Evolutionary conservation across 257 asterid genomes (phyloP).

Genomic region (Salvia rosmarinus): DNA sequence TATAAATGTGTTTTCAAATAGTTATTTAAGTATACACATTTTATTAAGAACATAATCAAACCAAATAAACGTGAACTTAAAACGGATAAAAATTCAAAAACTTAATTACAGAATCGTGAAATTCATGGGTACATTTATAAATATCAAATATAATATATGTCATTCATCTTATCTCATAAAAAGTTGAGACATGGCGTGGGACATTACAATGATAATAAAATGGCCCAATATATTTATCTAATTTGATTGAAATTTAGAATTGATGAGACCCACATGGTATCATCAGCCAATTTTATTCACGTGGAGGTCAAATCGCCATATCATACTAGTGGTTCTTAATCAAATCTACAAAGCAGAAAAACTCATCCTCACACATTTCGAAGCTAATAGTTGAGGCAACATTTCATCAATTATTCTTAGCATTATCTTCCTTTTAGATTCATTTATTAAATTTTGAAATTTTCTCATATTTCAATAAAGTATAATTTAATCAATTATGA

Average conservation of each 20-base stretch:
- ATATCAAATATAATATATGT: too few relatives aligned
- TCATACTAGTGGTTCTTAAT: slow-evolving; percentile 39
- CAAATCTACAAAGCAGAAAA: slow-evolving; percentile 5
- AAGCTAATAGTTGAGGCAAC: not conserved
- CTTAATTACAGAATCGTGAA: not conserved
- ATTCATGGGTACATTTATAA: not conserved
- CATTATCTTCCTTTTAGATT: not conserved
- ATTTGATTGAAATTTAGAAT: not conserved
- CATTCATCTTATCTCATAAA: slow-evolving; percentile 5
- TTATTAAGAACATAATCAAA: not conserved
- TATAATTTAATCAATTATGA: not conserved
- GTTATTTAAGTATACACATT: not conserved
- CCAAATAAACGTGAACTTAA: not conserved
- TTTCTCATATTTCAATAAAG: not conserved
- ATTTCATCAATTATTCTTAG: not conserved
- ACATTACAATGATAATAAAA: slow-evolving; percentile 26
- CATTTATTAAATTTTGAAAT: too few relatives aligned
- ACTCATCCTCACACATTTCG: slow-evolving; percentile 7
- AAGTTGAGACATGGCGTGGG: slow-evolving; percentile 38
- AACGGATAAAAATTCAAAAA: not conserved
- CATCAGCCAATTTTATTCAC: slow-evolving; percentile 25
- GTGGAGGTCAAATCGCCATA: slow-evolving; percentile 36
- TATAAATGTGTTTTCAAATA: too few relatives aligned
- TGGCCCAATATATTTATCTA: slow-evolving; percentile 20
- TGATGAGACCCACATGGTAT: slow-evolving; percentile 27